Conservation (phyloP, 192 early-diverging fungal species). For the Dimargaris verticillata region DNA sequence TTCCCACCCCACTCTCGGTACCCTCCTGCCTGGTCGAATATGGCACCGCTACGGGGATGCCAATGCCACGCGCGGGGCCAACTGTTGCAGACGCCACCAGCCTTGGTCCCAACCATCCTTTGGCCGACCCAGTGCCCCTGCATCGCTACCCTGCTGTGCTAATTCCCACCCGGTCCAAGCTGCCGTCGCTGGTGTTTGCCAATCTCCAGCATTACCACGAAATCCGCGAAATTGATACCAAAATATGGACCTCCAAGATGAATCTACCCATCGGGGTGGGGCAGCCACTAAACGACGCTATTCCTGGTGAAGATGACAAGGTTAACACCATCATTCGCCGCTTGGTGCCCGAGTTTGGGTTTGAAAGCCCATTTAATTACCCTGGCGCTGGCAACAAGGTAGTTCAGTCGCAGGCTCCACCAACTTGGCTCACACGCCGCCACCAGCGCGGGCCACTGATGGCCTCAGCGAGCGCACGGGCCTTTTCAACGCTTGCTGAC, state of each 20-base stretch:
- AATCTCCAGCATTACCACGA: conserved; percentile 33
- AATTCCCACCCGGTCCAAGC: conserved; percentile 5
- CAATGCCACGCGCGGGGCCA: too few relatives aligned
- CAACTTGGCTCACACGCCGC: too few relatives aligned
- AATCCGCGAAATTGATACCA: conserved; percentile 40
- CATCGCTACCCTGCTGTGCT: conserved; percentile 20
- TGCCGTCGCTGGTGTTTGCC: conserved; percentile 11
- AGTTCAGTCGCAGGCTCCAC: too few relatives aligned
- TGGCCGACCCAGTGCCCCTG: conserved; percentile 13
- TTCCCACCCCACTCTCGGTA: too few relatives aligned
- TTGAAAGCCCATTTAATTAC: too few relatives aligned
- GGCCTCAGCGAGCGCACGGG: conserved; percentile 7
- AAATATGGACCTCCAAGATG: conserved; percentile 37
- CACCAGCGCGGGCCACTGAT: too few relatives aligned
- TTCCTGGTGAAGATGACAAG: background rate
- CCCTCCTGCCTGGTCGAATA: too few relatives aligned
- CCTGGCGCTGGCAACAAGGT: too few relatives aligned
- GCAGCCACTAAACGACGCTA: background rate
- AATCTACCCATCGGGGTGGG: conserved; percentile 23
- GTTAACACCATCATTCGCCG: too few relatives aligned
- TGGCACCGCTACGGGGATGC: too few relatives aligned
- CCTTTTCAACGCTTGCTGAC: conserved; percentile 12
- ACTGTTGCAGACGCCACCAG: too few relatives aligned
- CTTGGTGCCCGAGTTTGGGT: too few relatives aligned
- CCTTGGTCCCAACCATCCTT: background rate